phyloP scores from a whole-genome alignment of 2,329 filamentous ascomycete species.

The Colletotrichum orchidophilum region DNA sequence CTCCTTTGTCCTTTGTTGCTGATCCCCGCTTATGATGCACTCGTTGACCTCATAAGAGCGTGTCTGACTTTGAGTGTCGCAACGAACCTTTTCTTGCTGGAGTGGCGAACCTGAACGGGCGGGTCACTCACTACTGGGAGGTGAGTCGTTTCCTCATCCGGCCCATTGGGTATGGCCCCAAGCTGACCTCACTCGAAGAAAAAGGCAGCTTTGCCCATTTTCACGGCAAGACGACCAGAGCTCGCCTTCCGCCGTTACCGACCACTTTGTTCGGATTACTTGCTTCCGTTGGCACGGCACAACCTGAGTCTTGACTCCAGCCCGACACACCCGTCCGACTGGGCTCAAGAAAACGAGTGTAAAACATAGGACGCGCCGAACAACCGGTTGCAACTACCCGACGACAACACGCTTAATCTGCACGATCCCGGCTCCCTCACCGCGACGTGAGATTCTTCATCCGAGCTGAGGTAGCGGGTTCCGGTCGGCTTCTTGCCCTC shows the following conservation, averaged over 20 bases:
- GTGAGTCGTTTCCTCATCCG: not conserved
- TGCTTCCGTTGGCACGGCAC: not conserved
- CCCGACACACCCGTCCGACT: not conserved
- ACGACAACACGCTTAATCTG: constrained; percentile 9
- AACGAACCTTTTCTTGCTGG: not conserved
- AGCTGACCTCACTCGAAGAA: constrained; percentile 10
- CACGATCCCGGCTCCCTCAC: constrained; percentile 17
- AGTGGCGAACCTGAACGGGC: not conserved
- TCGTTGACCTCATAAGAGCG: constrained; percentile 22
- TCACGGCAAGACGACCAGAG: not conserved
- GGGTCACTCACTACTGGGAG: not conserved
- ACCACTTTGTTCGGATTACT: not conserved
- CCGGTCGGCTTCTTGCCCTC: not conserved
- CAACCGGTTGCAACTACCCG: constrained; percentile 24
- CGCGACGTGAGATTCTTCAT: not conserved
- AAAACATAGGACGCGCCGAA: constrained; percentile 5
- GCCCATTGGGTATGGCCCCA: not conserved
- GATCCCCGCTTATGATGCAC: constrained; percentile 25
- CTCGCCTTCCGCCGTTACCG: not conserved
- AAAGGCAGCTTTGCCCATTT: constrained; percentile 2
- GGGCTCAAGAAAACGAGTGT: not conserved
- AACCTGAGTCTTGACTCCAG: not conserved
- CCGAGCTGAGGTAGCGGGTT: not conserved
- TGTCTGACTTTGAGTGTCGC: not conserved
- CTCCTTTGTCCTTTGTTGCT: constrained; percentile 22